A percentile compares a stretch with the other conserved stretches of the same genome.
phyloP scores from a whole-genome alignment of 1,139 yeast species.

The Debaryomycetaceae sp. region DNA sequence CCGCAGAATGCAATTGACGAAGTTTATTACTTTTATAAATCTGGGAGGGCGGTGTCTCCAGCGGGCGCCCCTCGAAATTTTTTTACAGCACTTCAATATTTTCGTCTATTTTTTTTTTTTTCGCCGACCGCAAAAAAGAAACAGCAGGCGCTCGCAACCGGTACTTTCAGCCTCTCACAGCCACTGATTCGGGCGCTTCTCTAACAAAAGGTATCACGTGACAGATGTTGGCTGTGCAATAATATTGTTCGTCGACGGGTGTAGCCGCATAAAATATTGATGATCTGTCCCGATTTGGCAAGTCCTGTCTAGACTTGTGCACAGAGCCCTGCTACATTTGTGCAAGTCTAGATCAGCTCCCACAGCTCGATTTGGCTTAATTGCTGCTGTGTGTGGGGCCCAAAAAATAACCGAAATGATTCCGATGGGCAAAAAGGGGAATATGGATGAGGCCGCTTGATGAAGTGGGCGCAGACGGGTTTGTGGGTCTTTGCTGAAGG shows the following conservation, averaged over 20 bases:
- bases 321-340: neutral
- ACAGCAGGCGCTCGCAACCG: neutral
- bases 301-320: constrained; percentile 3
- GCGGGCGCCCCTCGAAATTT: neutral
- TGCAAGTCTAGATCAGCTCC: constrained; percentile 2
- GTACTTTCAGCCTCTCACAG: constrained; percentile 2
- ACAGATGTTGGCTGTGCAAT: neutral
- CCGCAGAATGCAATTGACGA: neutral
- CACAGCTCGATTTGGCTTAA: too few species aligned
- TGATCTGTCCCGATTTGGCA: constrained; percentile 5
- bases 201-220: constrained; percentile 3
- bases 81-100: neutral
- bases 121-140: neutral
- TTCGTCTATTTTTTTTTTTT: constrained; percentile 1
- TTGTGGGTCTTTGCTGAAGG: too few species aligned
- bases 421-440: too few species aligned
- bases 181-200: neutral
- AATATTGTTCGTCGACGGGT: neutral
- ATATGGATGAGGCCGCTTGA: too few species aligned
- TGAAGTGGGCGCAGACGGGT: too few species aligned
- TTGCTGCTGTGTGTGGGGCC: too few species aligned
- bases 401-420: too few species aligned
- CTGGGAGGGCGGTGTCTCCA: neutral
- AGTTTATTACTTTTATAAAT: constrained; percentile 2
- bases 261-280: constrained; percentile 2